A percentile compares a stretch with the other conserved stretches of the same genome.
Evolutionary conservation across 148 eudicot genomes (phyloP).

Genomic region (Diospyros kaki): DNA sequence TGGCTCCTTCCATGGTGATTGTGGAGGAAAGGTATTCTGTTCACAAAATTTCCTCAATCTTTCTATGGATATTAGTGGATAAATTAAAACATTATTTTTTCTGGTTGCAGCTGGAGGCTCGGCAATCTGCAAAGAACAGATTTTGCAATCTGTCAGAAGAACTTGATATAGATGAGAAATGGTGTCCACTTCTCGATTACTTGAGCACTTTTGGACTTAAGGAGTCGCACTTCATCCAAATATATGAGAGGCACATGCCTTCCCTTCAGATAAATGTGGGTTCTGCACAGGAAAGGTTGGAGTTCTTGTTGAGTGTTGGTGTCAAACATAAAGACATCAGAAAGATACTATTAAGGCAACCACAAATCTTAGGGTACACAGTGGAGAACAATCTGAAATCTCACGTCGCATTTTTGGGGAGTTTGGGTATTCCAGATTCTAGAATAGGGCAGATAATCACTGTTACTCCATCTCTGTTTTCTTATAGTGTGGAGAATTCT

Average conservation of each 20-base stretch:
- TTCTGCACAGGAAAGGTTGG: constrained; percentile 80
- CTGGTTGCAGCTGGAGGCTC: constrained; percentile 48
- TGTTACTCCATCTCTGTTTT: constrained; percentile 80
- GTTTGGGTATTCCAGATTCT: constrained; percentile 79
- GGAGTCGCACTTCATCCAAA: constrained; percentile 76
- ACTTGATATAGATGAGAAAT: constrained; percentile 67
- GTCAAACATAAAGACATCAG: constrained; percentile 78
- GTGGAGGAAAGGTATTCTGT: constrained; percentile 47
- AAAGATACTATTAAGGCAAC: constrained; percentile 78
- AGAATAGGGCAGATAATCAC: constrained; percentile 79
- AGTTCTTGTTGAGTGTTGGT: constrained; percentile 66
- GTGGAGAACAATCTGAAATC: constrained; percentile 81
- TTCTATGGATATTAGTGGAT: constrained; percentile 14
- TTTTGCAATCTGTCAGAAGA: constrained; percentile 64
- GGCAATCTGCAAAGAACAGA: constrained; percentile 41
- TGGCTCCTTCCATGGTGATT: constrained; percentile 23
- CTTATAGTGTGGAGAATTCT: constrained; percentile 86
- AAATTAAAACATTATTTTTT: constrained; percentile 10
- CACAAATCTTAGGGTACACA: constrained; percentile 80
- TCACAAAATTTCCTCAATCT: constrained; percentile 16
- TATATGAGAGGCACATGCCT: constrained; percentile 81
- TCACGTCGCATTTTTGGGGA: constrained; percentile 68
- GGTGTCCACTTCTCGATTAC: constrained; percentile 92
- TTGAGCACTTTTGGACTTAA: constrained; percentile 77
- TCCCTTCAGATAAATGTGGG: constrained; percentile 71